phyloP scores from a whole-genome alignment of 306 rosid genomes.

The Quercus suber region DNA sequence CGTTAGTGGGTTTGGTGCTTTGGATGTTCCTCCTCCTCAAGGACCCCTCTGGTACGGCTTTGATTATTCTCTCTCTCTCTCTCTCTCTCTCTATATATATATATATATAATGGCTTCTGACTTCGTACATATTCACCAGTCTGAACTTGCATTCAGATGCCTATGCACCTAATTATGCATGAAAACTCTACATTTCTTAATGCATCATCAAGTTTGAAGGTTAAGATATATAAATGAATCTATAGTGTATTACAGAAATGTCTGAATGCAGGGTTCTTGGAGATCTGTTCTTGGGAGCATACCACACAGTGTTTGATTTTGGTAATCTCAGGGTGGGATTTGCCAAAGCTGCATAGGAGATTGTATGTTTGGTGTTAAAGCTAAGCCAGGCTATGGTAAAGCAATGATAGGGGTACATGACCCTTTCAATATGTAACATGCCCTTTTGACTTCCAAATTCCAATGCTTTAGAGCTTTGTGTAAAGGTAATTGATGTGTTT shows the following conservation, averaged over 20 bases:
- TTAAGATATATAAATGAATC: neutral
- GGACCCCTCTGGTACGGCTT: slow-evolving; percentile 72
- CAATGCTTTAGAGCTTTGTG: neutral
- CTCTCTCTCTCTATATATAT: neutral
- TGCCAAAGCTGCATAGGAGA: slow-evolving; percentile 50
- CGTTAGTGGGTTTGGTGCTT: slow-evolving; percentile 56
- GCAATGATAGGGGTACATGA: neutral
- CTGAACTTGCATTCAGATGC: neutral
- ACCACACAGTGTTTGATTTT: slow-evolving; percentile 72
- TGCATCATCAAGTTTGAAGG: neutral
- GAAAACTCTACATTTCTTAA: neutral
- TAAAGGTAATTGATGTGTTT: neutral
- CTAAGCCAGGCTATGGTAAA: neutral
- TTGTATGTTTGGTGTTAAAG: slow-evolving; percentile 8
- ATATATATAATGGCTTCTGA: neutral
- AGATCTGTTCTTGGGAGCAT: slow-evolving; percentile 59
- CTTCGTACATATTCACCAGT: neutral
- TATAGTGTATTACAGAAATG: slow-evolving; percentile 6
- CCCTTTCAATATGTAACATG: neutral
- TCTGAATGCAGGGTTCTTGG: slow-evolving; percentile 69
- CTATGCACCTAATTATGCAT: neutral
- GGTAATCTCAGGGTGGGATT: slow-evolving; percentile 66
- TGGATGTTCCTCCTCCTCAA: slow-evolving; percentile 72
- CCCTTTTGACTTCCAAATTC: neutral
- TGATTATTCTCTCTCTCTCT: neutral